These are phyloP conservation scores for Hamamelis virginiana DNA, from an alignment of 164 flowering plant genomes.

Conservation along the genomic window DNA sequence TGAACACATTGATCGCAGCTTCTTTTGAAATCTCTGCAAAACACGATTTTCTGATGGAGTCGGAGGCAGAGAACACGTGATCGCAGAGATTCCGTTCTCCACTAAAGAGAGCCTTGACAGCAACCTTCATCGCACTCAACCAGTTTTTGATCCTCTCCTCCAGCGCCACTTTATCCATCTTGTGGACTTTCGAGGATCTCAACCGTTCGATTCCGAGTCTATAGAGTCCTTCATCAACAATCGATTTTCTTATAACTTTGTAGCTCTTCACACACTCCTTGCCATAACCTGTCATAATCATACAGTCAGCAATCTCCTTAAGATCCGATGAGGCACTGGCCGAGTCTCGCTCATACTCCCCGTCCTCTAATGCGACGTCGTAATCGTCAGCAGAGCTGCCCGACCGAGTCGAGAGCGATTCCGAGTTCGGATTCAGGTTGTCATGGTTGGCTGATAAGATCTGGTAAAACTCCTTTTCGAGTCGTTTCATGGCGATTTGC, in stretches of 20 bases:
- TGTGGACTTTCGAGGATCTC: conserved; percentile 21
- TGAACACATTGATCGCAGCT: conserved; percentile 39
- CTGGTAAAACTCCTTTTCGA: conserved; percentile 34
- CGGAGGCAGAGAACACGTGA: conserved; percentile 35
- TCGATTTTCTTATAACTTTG: conserved; percentile 26
- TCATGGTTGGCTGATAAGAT: conserved; percentile 22
- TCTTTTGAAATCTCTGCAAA: conserved; percentile 41
- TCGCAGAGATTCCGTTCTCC: conserved; percentile 41
- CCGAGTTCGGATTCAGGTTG: conserved; percentile 7
- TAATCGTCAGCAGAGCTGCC: conserved; percentile 10
- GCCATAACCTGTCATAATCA: conserved; percentile 38
- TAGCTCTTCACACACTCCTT: conserved; percentile 35
- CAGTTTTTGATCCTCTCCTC: conserved; percentile 24
- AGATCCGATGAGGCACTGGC: conserved; percentile 25
- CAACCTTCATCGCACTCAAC: conserved; percentile 25
- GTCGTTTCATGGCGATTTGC: conserved; percentile 37
- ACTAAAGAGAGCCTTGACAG: conserved; percentile 23
- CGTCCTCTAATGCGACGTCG: conserved; percentile 5
- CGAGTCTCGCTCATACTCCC: conserved; percentile 20
- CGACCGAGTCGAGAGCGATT: conserved; percentile 19
- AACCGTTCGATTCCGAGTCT: conserved; percentile 26
- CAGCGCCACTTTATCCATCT: conserved; percentile 22
- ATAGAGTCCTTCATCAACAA: conserved; percentile 28
- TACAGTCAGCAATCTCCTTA: conserved; percentile 38
- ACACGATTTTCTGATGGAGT: conserved; percentile 33